Base-by-base conservation (phyloP, 2,329 filamentous ascomycete species). In the Colletotrichum euphorbiae region DNA sequence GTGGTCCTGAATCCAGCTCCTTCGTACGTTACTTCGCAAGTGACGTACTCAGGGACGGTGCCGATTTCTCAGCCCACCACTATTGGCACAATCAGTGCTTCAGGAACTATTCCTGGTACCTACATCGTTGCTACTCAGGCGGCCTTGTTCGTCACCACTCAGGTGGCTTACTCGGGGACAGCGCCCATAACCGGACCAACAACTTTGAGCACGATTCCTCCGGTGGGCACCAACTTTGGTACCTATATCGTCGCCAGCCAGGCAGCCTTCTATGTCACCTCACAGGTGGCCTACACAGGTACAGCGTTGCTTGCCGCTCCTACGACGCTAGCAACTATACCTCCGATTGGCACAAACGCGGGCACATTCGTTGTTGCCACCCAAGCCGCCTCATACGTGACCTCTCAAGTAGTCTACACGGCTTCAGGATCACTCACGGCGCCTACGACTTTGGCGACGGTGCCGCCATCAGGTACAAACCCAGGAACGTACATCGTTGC, bases 301-400 rank as follows among this genome's bases (percentile, higher is more conserved):
- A 58, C 65, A 4, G 48, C n/a, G 4, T 17, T 60, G 1, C 40
- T 69, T n/a, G 62, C 67, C 1, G 56, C 12, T 0, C 59, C 56
- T 4, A 62, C 51, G 8, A 67, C 62, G 9, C 43, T 70, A 5
- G 51, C 56, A 2, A 71, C 65, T 2, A 50, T 71, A 12, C 21
- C 50, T 2, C 60, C 62, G 0, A 31, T 45, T 4, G 69, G 69
- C 1, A 69, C 51, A 3, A 55, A 38, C 1, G 45, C 63, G 1
- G 69, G 69, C 4, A 72, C 70, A 4, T 55, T 65, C 6, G n/a
- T 71, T 5, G 68, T 71, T 5, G 52, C 56, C 6, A 51, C 38
- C 6, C 62, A 57, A 3, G 67, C 63, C 3, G 61, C 60, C 3
- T 62, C 61, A 5, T 63, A 40, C 4, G 61, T 42, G 5, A 63